Percentiles rank a stretch among this genome's conserved stretches.
These are phyloP conservation scores for Eucalyptus pauciflora DNA, from an alignment of 345 rosid genomes.

Conservation along the genomic window DNA sequence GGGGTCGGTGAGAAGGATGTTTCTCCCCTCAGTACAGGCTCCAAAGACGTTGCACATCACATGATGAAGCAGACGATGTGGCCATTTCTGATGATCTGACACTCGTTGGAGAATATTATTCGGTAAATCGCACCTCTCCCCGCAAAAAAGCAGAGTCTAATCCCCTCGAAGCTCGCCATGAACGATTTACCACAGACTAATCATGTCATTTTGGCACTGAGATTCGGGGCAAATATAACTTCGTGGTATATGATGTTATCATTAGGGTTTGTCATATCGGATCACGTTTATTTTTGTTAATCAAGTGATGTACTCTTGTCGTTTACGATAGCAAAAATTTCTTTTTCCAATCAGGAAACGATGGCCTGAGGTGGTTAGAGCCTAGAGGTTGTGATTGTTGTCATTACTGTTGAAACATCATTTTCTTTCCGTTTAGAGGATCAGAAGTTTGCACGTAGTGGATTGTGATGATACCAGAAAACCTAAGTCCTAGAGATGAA, in stretches of 20 bases:
- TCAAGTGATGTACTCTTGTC: neutral
- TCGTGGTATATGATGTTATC: neutral
- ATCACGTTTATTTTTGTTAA: neutral
- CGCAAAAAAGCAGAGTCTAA: neutral
- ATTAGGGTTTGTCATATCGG: neutral
- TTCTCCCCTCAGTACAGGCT: neutral
- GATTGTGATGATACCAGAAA: neutral
- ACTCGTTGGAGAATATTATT: neutral
- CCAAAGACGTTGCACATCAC: neutral
- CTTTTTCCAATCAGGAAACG: neutral
- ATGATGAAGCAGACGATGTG: neutral
- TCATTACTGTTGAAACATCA: neutral
- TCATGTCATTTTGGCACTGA: neutral
- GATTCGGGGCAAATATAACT: neutral
- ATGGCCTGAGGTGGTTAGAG: neutral
- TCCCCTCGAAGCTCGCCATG: neutral
- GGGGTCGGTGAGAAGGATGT: neutral
- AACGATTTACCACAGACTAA: neutral
- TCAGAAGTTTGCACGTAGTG: neutral
- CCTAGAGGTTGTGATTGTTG: neutral
- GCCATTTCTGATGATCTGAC: neutral
- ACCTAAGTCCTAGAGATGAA: neutral
- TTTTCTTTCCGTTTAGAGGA: neutral
- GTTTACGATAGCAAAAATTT: neutral
- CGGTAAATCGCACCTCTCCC: neutral